Conservation (phyloP, 345 rosid genomes). For the Hibiscus syriacus region DNA sequence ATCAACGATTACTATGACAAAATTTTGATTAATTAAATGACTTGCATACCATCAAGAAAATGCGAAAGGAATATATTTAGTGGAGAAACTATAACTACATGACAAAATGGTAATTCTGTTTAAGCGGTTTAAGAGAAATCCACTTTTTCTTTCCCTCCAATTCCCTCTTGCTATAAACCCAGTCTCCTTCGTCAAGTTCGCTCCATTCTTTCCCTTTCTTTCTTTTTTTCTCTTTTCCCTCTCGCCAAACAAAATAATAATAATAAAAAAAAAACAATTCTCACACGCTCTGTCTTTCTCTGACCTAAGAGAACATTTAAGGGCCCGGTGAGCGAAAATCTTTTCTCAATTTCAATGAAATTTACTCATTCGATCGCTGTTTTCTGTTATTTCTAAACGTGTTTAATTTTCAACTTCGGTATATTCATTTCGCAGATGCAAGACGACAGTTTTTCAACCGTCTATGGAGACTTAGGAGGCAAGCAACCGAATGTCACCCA, state of each 20-base stretch:
- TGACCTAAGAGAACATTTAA: background rate
- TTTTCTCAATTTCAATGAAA: background rate
- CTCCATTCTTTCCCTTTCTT: background rate
- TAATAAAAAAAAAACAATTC: background rate
- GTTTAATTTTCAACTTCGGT: too few species aligned
- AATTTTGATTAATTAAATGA: background rate
- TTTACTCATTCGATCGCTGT: background rate
- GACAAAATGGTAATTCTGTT: background rate
- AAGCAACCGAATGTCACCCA: background rate
- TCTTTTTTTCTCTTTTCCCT: background rate
- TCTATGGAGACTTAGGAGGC: constrained; percentile 4
- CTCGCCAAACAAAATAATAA: background rate
- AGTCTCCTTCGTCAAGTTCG: background rate
- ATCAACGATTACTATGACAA: too few species aligned
- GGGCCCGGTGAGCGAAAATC: background rate
- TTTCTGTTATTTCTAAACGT: background rate
- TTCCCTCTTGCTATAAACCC: background rate
- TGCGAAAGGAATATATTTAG: background rate
- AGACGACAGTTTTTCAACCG: constrained; percentile 13
- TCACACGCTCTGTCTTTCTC: background rate
- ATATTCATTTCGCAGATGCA: constrained; percentile 17
- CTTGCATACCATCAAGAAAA: background rate
- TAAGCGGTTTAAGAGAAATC: background rate
- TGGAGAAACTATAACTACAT: too few species aligned
- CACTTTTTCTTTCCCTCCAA: background rate